These are phyloP conservation scores for Rhizophora mangle DNA, from an alignment of 345 rosid species.

Conservation along the genomic window DNA sequence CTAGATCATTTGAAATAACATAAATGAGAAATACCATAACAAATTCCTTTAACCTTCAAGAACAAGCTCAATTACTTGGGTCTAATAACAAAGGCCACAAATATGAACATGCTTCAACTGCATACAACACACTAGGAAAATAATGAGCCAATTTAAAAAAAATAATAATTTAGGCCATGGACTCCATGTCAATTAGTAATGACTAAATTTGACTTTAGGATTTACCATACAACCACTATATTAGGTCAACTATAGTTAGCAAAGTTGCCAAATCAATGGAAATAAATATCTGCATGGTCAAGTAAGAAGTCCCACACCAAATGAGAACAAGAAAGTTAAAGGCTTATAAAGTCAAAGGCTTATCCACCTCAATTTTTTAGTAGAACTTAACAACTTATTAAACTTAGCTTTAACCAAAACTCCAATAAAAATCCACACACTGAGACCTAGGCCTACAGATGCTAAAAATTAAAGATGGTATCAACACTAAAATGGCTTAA, in stretches of 20 bases:
- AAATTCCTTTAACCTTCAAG: slow-evolving; percentile 61
- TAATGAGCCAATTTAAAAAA: not conserved
- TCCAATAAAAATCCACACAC: too few relatives aligned
- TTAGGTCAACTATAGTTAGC: not conserved
- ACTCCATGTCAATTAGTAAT: not conserved
- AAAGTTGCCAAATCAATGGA: not conserved
- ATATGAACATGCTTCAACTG: slow-evolving; percentile 72
- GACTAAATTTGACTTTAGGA: not conserved
- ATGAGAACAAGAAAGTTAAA: too few relatives aligned
- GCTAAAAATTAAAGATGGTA: too few relatives aligned
- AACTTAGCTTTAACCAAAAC: too few relatives aligned
- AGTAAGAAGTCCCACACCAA: too few relatives aligned
- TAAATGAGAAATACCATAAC: slow-evolving; percentile 16
- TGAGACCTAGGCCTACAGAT: too few relatives aligned
- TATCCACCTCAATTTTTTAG: too few relatives aligned
- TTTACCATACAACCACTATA: not conserved
- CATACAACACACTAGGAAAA: not conserved
- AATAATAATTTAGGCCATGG: not conserved
- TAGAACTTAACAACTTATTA: too few relatives aligned
- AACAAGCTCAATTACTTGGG: slow-evolving; percentile 77
- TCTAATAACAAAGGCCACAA: slow-evolving; percentile 97
- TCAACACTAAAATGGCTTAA: too few relatives aligned
- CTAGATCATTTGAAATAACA: slow-evolving; percentile 9
- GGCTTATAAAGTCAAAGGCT: too few relatives aligned
- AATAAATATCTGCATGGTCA: too few relatives aligned